These are phyloP conservation scores for Didymella arachidicola DNA, from an alignment of 2,329 filamentous ascomycete species.

Conservation along the genomic window DNA sequence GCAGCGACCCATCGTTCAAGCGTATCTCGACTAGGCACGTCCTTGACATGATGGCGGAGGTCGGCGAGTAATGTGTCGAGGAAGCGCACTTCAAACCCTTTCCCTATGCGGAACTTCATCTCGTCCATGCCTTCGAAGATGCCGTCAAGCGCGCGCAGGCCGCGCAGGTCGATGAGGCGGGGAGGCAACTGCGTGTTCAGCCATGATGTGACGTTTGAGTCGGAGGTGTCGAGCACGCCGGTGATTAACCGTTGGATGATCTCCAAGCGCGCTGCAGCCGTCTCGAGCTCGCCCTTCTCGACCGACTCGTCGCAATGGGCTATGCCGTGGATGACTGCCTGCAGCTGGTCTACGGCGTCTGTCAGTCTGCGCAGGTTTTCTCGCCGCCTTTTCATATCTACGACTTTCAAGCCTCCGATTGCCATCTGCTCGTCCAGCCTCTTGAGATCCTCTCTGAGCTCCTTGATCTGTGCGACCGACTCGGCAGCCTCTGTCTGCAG, in stretches of 20 bases:
- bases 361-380: slow-evolving; percentile 86
- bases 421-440: slow-evolving; percentile 88
- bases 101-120: slow-evolving; percentile 82
- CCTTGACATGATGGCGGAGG: slow-evolving; percentile 78
- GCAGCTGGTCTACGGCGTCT: slow-evolving; percentile 82
- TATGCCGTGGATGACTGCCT: slow-evolving; percentile 77
- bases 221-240: slow-evolving; percentile 65
- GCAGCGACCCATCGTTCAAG: slow-evolving; percentile 84
- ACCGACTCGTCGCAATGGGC: slow-evolving; percentile 80
- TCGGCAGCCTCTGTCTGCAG: slow-evolving; percentile 91
- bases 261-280: slow-evolving; percentile 79
- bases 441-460: slow-evolving; percentile 78
- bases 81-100: slow-evolving; percentile 83
- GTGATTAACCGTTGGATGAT: slow-evolving; percentile 80
- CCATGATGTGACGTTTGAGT: slow-evolving; percentile 43
- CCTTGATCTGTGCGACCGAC: slow-evolving; percentile 86
- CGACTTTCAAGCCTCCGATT: slow-evolving; percentile 81
- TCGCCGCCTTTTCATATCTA: slow-evolving; percentile 79
- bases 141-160: slow-evolving; percentile 79
- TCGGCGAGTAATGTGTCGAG: slow-evolving; percentile 79
- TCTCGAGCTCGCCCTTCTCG: slow-evolving; percentile 82
- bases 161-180: slow-evolving; percentile 72
- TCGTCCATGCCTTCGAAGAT: slow-evolving; percentile 78
- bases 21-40: slow-evolving; percentile 74
- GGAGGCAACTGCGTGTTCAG: slow-evolving; percentile 46